Conservation (phyloP, 2,329 filamentous ascomycete species). For the Penicillium thymicola region DNA sequence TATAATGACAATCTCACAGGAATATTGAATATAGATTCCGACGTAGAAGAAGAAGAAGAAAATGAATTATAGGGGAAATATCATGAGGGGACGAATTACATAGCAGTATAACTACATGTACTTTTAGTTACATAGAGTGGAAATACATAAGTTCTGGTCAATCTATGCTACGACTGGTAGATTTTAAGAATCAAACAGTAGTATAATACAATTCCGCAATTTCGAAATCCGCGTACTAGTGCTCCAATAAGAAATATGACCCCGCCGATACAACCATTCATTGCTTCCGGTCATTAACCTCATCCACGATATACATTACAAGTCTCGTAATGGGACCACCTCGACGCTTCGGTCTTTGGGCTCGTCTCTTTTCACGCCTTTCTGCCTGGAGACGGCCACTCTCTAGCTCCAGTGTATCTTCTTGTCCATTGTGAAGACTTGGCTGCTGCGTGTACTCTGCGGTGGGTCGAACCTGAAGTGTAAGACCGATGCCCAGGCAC, state of each 20-base stretch:
- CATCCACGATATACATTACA: not conserved
- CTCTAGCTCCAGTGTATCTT: not conserved
- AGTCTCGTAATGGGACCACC: not conserved
- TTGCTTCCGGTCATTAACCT: not conserved
- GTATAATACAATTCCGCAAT: not conserved
- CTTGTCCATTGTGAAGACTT: not conserved
- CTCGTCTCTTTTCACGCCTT: not conserved
- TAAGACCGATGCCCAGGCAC: constrained; percentile 25
- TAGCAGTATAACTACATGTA: too few species aligned
- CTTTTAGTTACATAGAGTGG: too few species aligned
- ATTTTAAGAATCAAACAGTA: too few species aligned
- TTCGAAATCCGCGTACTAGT: not conserved
- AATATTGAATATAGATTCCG: not conserved
- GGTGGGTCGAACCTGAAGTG: constrained; percentile 10
- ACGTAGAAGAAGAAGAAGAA: not conserved
- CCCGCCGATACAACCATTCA: not conserved
- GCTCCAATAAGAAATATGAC: not conserved
- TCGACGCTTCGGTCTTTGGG: not conserved
- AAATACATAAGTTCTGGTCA: not conserved
- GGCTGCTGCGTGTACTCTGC: not conserved
- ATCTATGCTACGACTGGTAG: not conserved
- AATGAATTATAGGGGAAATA: too few species aligned
- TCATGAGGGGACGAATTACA: too few species aligned
- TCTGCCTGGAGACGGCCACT: not conserved
- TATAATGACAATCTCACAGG: not conserved